Evolutionary conservation across 768 basidiomycete species (phyloP).

Genomic region (Pisolithus tinctorius): DNA sequence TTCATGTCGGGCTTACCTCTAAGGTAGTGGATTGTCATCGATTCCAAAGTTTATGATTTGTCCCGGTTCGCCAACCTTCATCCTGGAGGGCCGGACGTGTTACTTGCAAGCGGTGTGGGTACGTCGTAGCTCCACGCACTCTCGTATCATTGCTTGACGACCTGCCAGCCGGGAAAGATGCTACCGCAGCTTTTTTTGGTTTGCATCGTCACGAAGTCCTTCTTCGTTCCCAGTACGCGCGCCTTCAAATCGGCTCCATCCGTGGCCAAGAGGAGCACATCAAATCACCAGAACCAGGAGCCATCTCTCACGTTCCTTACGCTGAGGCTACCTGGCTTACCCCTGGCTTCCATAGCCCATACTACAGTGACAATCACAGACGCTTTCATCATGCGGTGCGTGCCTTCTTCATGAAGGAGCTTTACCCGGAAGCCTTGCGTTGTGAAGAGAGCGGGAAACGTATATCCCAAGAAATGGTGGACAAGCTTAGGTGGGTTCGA

Average conservation of each 20-base stretch:
- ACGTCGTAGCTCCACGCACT: constrained; percentile 13
- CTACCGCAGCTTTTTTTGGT: constrained; percentile 77
- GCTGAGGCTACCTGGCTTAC: constrained; percentile 81
- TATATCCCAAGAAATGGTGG: constrained; percentile 77
- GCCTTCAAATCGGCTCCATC: constrained; percentile 61
- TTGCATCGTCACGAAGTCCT: constrained; percentile 83
- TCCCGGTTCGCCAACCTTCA: constrained; percentile 79
- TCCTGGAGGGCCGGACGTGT: constrained; percentile 75
- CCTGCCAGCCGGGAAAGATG: constrained; percentile 56
- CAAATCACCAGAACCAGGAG: constrained; percentile 48
- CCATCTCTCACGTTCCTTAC: constrained; percentile 73
- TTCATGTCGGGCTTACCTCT: not conserved
- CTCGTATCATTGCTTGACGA: not conserved
- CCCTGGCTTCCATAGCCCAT: constrained; percentile 63
- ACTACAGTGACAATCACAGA: constrained; percentile 69
- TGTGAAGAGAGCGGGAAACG: constrained; percentile 87
- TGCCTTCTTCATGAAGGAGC: constrained; percentile 67
- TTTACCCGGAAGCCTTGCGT: constrained; percentile 64
- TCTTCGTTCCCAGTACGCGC: constrained; percentile 62
- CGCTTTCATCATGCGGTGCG: constrained; percentile 72
- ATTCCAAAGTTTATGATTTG: constrained; percentile 77
- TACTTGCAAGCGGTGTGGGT: constrained; percentile 64
- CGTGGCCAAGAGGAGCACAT: constrained; percentile 51
- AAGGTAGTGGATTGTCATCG: constrained; percentile 71
- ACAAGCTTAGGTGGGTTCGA: constrained; percentile 67